Conservation (phyloP, 768 basidiomycete genomes). For the Porpolomopsis calyptriformis region DNA sequence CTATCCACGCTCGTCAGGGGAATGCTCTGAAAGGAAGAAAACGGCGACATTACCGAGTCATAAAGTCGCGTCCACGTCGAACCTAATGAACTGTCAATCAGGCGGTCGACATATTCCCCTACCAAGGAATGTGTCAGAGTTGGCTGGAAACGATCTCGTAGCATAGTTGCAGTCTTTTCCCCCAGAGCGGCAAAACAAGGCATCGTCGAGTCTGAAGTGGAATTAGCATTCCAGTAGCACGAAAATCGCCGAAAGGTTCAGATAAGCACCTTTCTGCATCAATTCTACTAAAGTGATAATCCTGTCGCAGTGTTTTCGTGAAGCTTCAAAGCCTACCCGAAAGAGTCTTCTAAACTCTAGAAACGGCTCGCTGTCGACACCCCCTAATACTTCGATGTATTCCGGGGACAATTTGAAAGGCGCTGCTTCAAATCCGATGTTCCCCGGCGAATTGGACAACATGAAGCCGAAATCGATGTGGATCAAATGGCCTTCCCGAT, state of each 20-base stretch:
- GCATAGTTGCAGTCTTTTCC: slow-evolving; percentile 77
- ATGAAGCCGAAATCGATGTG: slow-evolving; percentile 99
- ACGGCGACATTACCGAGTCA: slow-evolving; percentile 59
- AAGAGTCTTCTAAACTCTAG: slow-evolving; percentile 80
- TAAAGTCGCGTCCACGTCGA: slow-evolving; percentile 94
- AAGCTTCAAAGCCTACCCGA: slow-evolving; percentile 87
- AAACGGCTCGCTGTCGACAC: slow-evolving; percentile 64
- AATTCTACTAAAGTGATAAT: slow-evolving; percentile 90
- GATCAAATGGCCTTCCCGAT: slow-evolving; percentile 88
- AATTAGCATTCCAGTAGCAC: neutral
- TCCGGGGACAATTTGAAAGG: slow-evolving; percentile 95
- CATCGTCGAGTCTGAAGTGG: slow-evolving; percentile 61
- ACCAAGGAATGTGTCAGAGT: slow-evolving; percentile 75
- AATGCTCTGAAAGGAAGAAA: neutral
- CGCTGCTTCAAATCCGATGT: slow-evolving; percentile 98
- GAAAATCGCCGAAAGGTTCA: slow-evolving; percentile 1
- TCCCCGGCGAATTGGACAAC: slow-evolving; percentile 92
- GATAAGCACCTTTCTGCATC: slow-evolving; percentile 81
- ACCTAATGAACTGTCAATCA: slow-evolving; percentile 84
- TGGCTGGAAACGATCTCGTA: slow-evolving; percentile 91
- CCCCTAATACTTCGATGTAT: slow-evolving; percentile 93
- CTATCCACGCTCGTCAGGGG: slow-evolving; percentile 26
- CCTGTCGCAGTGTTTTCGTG: slow-evolving; percentile 91
- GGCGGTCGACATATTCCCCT: slow-evolving; percentile 78
- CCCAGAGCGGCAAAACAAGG: slow-evolving; percentile 89